These are phyloP conservation scores for Gracilaria caudata DNA, from an alignment of 23 red algal species.

Conservation along the genomic window DNA sequence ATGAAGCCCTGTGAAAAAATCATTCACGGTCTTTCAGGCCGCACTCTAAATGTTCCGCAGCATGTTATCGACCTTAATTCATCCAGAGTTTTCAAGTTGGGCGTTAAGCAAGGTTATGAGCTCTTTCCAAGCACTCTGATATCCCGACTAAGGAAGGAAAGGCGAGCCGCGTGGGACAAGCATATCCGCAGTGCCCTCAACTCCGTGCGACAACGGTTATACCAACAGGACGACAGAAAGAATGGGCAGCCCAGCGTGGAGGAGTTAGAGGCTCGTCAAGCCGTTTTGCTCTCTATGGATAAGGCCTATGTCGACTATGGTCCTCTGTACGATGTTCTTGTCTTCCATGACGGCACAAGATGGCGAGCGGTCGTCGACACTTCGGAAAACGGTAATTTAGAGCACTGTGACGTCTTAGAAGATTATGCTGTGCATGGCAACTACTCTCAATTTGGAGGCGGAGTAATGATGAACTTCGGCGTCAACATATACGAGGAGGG, in stretches of 20 bases:
- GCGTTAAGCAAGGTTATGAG: constrained; percentile 61
- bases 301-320: constrained; percentile 56
- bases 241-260: constrained; percentile 22
- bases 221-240: constrained; percentile 6
- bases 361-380: constrained; percentile 76
- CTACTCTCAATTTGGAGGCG: constrained; percentile 59
- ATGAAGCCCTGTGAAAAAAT: background rate
- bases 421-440: constrained; percentile 45
- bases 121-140: constrained; percentile 65
- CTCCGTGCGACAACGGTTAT: constrained; percentile 30
- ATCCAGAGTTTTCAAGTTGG: constrained; percentile 42
- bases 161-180: constrained; percentile 58
- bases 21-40: constrained; percentile 65
- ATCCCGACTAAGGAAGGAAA: constrained; percentile 49
- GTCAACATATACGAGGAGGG: constrained; percentile 78
- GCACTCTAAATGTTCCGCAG: constrained; percentile 42
- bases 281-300: constrained; percentile 47
- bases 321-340: constrained; percentile 66
- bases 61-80: constrained; percentile 25
- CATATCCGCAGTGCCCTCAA: constrained; percentile 25
- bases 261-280: constrained; percentile 50
- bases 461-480: constrained; percentile 68
- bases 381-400: constrained; percentile 34
- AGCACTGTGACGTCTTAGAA: constrained; percentile 58
- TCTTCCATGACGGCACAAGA: constrained; percentile 57